Evolutionary conservation across 2,329 filamentous ascomycete genomes (phyloP).

Genomic region (Epichloe sylvatica): DNA sequence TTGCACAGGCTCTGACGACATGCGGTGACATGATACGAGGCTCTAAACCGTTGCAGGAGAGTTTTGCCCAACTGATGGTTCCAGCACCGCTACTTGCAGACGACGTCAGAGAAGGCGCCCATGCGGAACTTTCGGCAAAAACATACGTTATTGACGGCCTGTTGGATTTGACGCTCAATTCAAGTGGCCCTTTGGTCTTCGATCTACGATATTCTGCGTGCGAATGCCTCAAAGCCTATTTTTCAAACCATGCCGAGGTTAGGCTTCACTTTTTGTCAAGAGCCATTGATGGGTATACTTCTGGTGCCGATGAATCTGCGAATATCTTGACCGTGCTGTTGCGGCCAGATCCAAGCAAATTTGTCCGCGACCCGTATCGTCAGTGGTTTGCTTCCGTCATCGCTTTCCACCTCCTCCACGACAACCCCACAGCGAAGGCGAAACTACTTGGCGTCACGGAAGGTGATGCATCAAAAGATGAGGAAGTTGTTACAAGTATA

Average conservation of each 20-base stretch:
- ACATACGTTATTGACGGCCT: constrained; percentile 91
- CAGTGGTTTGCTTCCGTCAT: constrained; percentile 83
- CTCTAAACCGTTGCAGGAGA: constrained; percentile 69
- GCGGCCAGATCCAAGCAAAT: constrained; percentile 44
- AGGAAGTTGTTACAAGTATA: constrained; percentile 90
- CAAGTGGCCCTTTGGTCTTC: constrained; percentile 52
- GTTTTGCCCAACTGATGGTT: constrained; percentile 77
- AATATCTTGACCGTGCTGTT: constrained; percentile 81
- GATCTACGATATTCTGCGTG: constrained; percentile 74
- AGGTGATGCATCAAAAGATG: constrained; percentile 74
- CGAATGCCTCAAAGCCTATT: constrained; percentile 86
- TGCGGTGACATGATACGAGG: constrained; percentile 81
- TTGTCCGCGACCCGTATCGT: constrained; percentile 68
- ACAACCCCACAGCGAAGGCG: constrained; percentile 65
- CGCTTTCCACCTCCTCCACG: constrained; percentile 71
- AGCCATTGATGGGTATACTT: constrained; percentile 75
- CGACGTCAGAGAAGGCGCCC: constrained; percentile 22
- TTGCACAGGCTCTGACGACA: constrained; percentile 55
- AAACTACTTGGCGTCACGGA: constrained; percentile 73
- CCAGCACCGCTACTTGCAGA: constrained; percentile 37
- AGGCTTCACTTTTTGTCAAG: constrained; percentile 72
- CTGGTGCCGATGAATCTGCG: constrained; percentile 65
- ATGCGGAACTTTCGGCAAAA: constrained; percentile 38
- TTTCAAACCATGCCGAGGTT: constrained; percentile 67
- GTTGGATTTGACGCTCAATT: constrained; percentile 64